Conservation (phyloP, 306 rosid genomes). For the Pueraria montana region DNA sequence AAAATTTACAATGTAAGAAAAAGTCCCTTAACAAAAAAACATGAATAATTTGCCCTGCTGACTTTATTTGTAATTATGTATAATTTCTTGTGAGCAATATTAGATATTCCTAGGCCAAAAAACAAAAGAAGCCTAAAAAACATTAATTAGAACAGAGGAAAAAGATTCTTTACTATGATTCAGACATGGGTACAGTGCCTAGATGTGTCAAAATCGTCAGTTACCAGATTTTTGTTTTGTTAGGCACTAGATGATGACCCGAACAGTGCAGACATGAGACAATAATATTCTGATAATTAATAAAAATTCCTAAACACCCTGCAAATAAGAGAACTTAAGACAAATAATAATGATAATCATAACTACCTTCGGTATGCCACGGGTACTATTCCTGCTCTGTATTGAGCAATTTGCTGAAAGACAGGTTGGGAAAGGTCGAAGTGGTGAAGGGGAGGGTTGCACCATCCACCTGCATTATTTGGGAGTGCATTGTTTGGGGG, state of each 20-base stretch:
- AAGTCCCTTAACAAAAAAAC: neutral
- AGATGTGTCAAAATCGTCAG: neutral
- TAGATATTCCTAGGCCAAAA: neutral
- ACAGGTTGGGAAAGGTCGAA: conserved; percentile 85
- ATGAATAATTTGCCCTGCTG: neutral
- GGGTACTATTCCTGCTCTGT: conserved; percentile 80
- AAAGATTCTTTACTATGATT: neutral
- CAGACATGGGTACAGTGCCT: neutral
- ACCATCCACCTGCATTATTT: conserved; percentile 86
- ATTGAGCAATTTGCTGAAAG: conserved; percentile 72
- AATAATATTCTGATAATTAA: neutral
- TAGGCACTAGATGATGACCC: neutral
- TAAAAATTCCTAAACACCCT: conserved; percentile 6
- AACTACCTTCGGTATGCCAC: conserved; percentile 70
- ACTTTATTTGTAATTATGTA: neutral
- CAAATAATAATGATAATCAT: neutral
- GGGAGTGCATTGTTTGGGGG: conserved; percentile 82
- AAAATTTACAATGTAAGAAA: neutral
- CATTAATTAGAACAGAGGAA: neutral
- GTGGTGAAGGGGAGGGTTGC: conserved; percentile 86
- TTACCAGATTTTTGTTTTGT: conserved; percentile 35
- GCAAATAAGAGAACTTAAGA: neutral
- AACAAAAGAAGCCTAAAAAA: neutral
- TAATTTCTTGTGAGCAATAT: neutral
- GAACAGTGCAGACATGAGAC: neutral